Evolutionary conservation across 768 basidiomycete species (phyloP).

Genomic region (Suillus brevipes): DNA sequence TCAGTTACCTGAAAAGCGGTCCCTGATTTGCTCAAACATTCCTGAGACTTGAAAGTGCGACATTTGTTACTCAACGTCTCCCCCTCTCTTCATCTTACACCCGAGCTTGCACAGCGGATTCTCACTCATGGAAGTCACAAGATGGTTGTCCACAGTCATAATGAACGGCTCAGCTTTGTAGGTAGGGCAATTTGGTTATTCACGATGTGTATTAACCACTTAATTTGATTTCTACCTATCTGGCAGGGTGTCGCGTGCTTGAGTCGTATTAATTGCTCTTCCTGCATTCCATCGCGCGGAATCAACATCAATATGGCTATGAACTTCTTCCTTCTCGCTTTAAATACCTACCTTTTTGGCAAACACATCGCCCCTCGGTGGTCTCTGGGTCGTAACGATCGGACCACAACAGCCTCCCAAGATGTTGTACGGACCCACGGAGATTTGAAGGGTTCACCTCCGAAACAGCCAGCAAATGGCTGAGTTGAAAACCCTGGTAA

Average conservation of each 20-base stretch:
- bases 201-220: constrained; percentile 14
- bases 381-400: constrained; percentile 66
- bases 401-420: constrained; percentile 58
- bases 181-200: constrained; percentile 41
- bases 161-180: constrained; percentile 67
- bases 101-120: constrained; percentile 67
- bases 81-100: constrained; percentile 64
- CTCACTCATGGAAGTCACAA: constrained; percentile 78
- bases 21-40: neutral
- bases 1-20: neutral
- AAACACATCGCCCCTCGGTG: constrained; percentile 71
- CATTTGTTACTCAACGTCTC: constrained; percentile 53
- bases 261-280: constrained; percentile 74
- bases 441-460: neutral
- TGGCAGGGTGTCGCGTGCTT: constrained; percentile 69
- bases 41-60: constrained; percentile 16
- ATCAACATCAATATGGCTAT: constrained; percentile 51
- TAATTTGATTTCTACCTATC: constrained; percentile 29
- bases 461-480: constrained; percentile 18
- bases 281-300: constrained; percentile 53
- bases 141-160: constrained; percentile 64
- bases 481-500: constrained; percentile 29
- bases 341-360: constrained; percentile 75
- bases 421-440: constrained; percentile 28
- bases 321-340: constrained; percentile 54